phyloP scores from a whole-genome alignment of 2,329 filamentous ascomycete species.

The Decorospora gaudefroyi region DNA sequence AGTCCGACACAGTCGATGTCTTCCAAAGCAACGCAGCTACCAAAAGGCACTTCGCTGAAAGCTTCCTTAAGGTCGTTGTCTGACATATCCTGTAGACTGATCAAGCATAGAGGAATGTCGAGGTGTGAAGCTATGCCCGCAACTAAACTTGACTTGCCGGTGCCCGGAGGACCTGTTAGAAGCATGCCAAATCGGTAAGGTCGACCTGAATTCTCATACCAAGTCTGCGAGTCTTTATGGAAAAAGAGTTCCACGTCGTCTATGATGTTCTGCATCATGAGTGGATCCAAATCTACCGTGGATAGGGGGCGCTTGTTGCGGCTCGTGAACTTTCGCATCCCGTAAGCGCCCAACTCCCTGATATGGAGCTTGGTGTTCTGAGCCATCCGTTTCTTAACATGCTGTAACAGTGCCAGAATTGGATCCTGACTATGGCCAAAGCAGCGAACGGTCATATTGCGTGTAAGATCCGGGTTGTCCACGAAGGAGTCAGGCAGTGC shows the following conservation, averaged over 20 bases:
- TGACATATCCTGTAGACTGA: constrained; percentile 15
- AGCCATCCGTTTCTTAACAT: constrained; percentile 1
- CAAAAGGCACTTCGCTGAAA: constrained; percentile 15
- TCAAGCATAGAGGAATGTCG: constrained; percentile 37
- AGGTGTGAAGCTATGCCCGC: constrained; percentile 47
- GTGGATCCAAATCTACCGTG: constrained; percentile 12
- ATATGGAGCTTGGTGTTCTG: constrained; percentile 1
- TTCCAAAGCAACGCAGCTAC: constrained; percentile 21
- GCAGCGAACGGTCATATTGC: constrained; percentile 6
- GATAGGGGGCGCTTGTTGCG: constrained; percentile 10
- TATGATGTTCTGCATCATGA: constrained; percentile 5
- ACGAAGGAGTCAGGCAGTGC: not conserved
- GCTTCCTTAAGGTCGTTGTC: constrained; percentile 13
- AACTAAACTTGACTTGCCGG: constrained; percentile 49
- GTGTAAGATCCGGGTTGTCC: not conserved
- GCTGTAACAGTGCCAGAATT: not conserved
- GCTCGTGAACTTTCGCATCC: not conserved
- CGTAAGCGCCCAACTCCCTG: not conserved
- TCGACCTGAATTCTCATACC: constrained; percentile 12
- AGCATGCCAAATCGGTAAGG: constrained; percentile 39
- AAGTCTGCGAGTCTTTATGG: constrained; percentile 2
- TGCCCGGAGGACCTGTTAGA: constrained; percentile 44
- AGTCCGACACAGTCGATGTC: constrained; percentile 23
- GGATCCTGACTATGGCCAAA: constrained; percentile 11
- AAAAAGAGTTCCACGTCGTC: constrained; percentile 9